Evolutionary conservation across 305 asterid species (phyloP), one percentile per base, ranked within the genome.

Genomic region (Caryopteris hybrid): DNA sequence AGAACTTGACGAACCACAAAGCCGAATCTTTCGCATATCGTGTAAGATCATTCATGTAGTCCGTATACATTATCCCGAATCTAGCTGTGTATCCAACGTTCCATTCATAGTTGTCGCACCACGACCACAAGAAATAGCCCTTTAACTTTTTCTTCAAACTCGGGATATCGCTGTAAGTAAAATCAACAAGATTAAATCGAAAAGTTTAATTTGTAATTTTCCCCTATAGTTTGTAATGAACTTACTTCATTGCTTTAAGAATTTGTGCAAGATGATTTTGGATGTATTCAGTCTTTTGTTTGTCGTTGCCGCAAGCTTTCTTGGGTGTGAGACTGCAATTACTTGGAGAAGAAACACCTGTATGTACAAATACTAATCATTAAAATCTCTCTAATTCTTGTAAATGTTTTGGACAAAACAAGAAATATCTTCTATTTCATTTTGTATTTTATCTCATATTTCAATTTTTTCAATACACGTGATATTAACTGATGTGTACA

Each of bases 41-140:
- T 43, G 71, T 74, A 0, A 57, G 46, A 12, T 13, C 13, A 60
- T 85, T 78, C 16, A 18, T 17, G 66, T 10, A 83, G 64, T 85
- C 90, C 0, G 76, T 68, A 11, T 71, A 80, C 0, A 29, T 20
- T 4, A 79, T 16, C 9, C 85, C 85, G 13, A 84, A 81, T 48
- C 85, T 64, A 11, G 56, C 50, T 1, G 81, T 74, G 45, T 76
- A 76, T 12, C 84, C 89, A 0, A 52, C 46, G 6, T 7, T 20
- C 89, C 89, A 79, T 66, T 80, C 88, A 13, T 33, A 80, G 61
- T 62, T 73, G 52, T 80, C 86, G 12, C 75, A 70, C 56, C 74
- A 78, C 20, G 89, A 68, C 89, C 89, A 84, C 17, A 64, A 70
- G n/a, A 78, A 83, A 50, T 75, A 79, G 3, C 80, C 83, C 74